A percentile compares a stretch with the other conserved stretches of the same genome.
Evolutionary conservation across 176 grass and related monocot species (phyloP).

Genomic region (Carex parvula): DNA sequence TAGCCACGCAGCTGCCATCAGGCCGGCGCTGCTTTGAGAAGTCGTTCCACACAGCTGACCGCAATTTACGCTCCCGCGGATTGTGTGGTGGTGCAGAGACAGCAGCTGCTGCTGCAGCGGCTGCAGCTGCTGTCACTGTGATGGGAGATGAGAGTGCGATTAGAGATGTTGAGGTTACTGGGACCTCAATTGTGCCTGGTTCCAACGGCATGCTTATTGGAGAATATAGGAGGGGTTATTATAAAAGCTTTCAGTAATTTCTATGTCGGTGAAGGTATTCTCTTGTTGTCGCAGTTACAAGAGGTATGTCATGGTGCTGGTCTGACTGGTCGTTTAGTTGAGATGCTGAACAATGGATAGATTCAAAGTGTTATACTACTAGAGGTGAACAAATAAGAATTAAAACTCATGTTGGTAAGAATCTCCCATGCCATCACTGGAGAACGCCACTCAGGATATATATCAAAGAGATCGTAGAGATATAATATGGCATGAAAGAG

Average conservation of each 20-base stretch:
- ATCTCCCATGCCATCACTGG: neutral
- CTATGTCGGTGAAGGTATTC: neutral
- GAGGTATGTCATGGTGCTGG: neutral
- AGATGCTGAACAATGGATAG: neutral
- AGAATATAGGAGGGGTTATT: neutral
- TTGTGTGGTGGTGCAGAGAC: conserved; percentile 38
- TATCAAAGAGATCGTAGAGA: neutral
- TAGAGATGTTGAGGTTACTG: conserved; percentile 31
- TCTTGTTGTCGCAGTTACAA: neutral
- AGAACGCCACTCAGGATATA: neutral
- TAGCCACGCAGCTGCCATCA: conserved; percentile 73
- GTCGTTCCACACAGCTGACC: conserved; percentile 92
- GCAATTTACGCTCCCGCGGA: conserved; percentile 65
- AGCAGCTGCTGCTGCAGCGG: neutral
- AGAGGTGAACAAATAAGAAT: neutral
- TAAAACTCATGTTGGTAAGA: neutral
- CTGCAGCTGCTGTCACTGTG: conserved; percentile 23
- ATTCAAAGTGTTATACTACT: neutral
- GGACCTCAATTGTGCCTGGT: conserved; percentile 19
- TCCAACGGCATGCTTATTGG: conserved; percentile 16
- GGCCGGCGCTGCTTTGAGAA: conserved; percentile 85
- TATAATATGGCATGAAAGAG: neutral
- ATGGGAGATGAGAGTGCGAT: conserved; percentile 29
- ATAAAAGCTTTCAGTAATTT: neutral
- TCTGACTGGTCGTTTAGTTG: neutral